Conservation (phyloP, 2,329 filamentous ascomycete genomes). For the Colletotrichum sp. region DNA sequence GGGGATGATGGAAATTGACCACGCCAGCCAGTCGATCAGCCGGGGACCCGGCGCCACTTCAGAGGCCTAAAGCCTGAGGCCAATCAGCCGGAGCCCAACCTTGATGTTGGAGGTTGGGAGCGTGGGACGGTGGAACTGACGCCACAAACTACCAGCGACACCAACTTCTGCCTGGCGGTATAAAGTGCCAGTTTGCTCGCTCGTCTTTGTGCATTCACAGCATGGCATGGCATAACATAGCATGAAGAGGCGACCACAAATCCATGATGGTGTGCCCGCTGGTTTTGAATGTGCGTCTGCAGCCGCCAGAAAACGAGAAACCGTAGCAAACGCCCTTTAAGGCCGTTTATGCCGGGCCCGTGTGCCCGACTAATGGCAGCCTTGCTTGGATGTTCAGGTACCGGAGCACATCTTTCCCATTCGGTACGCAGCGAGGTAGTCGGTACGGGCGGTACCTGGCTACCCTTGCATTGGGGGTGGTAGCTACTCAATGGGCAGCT, state of each 20-base stretch:
- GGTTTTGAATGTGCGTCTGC: neutral
- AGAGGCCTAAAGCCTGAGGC: neutral
- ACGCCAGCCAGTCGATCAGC: constrained; percentile 14
- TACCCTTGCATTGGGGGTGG: constrained; percentile 8
- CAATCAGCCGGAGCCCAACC: neutral
- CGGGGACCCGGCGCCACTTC: neutral
- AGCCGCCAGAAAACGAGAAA: constrained; percentile 1
- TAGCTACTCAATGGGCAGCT: neutral
- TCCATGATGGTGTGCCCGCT: neutral
- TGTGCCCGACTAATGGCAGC: constrained; percentile 8
- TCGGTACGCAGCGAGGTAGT: constrained; percentile 3
- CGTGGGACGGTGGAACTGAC: neutral
- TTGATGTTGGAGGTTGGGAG: neutral
- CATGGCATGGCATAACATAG: neutral
- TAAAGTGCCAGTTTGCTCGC: neutral
- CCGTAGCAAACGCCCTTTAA: neutral
- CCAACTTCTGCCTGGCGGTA: neutral
- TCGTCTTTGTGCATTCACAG: neutral
- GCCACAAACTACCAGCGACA: neutral
- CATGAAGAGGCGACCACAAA: neutral
- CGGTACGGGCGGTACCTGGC: constrained; percentile 10
- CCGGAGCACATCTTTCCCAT: neutral
- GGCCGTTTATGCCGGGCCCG: constrained; percentile 9
- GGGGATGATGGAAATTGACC: constrained; percentile 5
- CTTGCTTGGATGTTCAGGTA: constrained; percentile 15